A percentile compares a stretch with the other conserved stretches of the same genome.
Conservation (phyloP, 352 stramenopile genomes). For the Aphanomyces astaci region DNA sequence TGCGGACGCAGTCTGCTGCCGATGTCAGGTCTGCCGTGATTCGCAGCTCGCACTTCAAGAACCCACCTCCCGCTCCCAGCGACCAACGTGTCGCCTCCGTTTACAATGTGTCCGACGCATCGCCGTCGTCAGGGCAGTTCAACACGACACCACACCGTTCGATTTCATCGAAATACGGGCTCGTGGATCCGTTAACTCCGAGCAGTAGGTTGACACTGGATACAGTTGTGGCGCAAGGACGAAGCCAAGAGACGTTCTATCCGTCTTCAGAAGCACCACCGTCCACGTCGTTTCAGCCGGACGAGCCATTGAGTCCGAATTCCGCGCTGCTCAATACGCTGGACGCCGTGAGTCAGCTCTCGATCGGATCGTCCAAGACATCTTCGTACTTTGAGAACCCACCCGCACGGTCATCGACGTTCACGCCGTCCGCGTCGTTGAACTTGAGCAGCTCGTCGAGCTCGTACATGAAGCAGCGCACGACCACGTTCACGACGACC, state of each 20-base stretch:
- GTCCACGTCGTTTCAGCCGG: not conserved
- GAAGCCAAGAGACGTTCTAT: slow-evolving; percentile 2
- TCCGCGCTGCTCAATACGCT: slow-evolving; percentile 15
- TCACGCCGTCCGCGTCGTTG: not conserved
- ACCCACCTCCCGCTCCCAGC: not conserved
- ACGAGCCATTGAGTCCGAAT: slow-evolving; percentile 22
- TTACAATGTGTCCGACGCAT: not conserved
- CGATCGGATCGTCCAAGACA: not conserved
- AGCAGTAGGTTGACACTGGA: slow-evolving; percentile 17
- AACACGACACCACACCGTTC: not conserved
- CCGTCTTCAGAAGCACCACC: not conserved
- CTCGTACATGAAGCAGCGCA: slow-evolving; percentile 6
- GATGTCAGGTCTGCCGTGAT: not conserved
- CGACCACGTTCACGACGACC: slow-evolving; percentile 18
- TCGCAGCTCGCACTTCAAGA: slow-evolving; percentile 16
- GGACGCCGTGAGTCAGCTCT: slow-evolving; percentile 22
- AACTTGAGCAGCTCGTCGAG: not conserved
- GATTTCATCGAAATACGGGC: not conserved
- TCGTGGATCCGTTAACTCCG: slow-evolving; percentile 17
- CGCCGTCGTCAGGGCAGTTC: not conserved
- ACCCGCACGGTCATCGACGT: not conserved
- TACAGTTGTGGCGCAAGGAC: not conserved
- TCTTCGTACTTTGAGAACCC: slow-evolving; percentile 6
- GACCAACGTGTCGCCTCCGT: not conserved
- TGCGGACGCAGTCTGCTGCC: not conserved